Conservation (phyloP, 805 yeast species). For the Wickerhamomyces sydowiorum region DNA sequence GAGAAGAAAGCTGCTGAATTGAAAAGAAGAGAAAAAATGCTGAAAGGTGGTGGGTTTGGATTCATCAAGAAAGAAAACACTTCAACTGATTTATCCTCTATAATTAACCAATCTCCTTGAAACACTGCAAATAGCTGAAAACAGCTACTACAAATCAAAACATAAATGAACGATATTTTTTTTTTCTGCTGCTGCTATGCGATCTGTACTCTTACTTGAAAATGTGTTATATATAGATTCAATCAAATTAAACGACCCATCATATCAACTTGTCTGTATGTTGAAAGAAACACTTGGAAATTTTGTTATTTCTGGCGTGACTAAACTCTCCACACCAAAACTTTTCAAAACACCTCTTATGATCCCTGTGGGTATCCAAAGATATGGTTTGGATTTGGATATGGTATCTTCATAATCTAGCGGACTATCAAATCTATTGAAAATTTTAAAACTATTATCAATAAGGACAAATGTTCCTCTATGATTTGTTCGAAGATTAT, state of each 20-base stretch:
- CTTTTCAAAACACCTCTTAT: slow-evolving; percentile 67
- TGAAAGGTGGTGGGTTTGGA: slow-evolving; percentile 24
- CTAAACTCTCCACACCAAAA: slow-evolving; percentile 61
- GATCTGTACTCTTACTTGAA: neutral
- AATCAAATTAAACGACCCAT: too few species aligned
- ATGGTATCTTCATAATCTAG: slow-evolving; percentile 38
- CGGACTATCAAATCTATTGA: slow-evolving; percentile 44
- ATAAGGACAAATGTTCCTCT: slow-evolving; percentile 76
- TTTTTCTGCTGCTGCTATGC: neutral
- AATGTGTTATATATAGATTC: too few species aligned
- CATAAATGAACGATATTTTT: neutral
- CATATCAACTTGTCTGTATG: slow-evolving; percentile 45
- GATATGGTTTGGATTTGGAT: slow-evolving; percentile 38
- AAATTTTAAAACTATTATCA: slow-evolving; percentile 56
- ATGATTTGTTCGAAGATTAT: slow-evolving; percentile 88
- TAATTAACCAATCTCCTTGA: slow-evolving; percentile 15
- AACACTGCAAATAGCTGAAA: too few species aligned
- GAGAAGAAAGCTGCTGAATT: slow-evolving; percentile 57
- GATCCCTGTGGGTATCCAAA: slow-evolving; percentile 73
- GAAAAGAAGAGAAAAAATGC: slow-evolving; percentile 40
- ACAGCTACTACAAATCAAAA: neutral
- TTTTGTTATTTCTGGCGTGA: slow-evolving; percentile 55
- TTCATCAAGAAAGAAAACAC: slow-evolving; percentile 39
- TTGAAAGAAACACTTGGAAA: slow-evolving; percentile 70
- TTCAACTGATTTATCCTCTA: slow-evolving; percentile 41